Conservation (phyloP, 768 basidiomycete species). For the Coprinopsis marcescibilis region DNA sequence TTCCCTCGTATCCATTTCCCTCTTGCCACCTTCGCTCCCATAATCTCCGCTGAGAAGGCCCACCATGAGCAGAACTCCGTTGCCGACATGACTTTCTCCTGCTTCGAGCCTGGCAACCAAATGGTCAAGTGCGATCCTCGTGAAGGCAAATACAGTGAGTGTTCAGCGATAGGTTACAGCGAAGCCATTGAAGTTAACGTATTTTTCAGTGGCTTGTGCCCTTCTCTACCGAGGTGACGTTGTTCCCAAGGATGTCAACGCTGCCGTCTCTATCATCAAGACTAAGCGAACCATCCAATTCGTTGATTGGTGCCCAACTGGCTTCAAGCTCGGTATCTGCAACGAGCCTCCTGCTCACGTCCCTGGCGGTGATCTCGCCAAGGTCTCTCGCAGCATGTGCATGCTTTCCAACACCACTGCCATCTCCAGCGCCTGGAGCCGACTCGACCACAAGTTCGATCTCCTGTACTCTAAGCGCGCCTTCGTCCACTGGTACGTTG, state of each 20-base stretch:
- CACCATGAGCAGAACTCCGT: conserved; percentile 97
- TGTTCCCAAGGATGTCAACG: conserved; percentile 92
- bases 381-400: conserved; percentile 88
- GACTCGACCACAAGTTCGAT: conserved; percentile 95
- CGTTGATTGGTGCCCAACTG: conserved; percentile 98
- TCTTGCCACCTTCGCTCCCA: conserved; percentile 90
- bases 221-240: conserved; percentile 94
- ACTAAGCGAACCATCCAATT: conserved; percentile 98
- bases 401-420: conserved; percentile 95
- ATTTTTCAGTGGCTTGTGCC: conserved; percentile 82
- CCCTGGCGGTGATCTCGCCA: conserved; percentile 93
- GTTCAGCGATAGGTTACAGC: conserved; percentile 13
- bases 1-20: conserved; percentile 99
- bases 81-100: conserved; percentile 96
- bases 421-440: conserved; percentile 91
- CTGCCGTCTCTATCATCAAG: conserved; percentile 91
- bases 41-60: conserved; percentile 93
- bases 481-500: conserved; percentile 92
- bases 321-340: conserved; percentile 97
- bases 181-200: too few relatives aligned
- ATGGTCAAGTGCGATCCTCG: conserved; percentile 95
- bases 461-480: conserved; percentile 95
- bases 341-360: conserved; percentile 91
- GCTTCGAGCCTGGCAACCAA: conserved; percentile 95
- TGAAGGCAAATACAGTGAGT: conserved; percentile 96